Evolutionary conservation across 495 filamentous ascomycete species (phyloP).

Genomic region (Aspergillus steynii): DNA sequence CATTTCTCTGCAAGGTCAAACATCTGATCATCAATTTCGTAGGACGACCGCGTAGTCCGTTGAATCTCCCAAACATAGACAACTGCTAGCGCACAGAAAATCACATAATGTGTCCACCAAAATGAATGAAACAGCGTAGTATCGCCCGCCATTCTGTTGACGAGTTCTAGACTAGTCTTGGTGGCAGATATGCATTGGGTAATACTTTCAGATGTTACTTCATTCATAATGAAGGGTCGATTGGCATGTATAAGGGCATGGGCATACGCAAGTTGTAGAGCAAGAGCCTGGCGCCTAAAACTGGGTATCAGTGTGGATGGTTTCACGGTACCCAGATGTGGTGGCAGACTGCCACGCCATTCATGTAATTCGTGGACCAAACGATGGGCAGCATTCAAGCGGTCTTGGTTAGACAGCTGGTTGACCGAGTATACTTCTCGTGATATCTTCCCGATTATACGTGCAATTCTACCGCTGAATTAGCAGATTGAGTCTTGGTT

Average conservation of each 20-base stretch:
- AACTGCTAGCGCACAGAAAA: constrained; percentile 36
- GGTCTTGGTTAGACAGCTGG: constrained; percentile 8
- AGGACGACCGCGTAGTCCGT: constrained; percentile 8
- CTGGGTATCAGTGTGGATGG: constrained; percentile 24
- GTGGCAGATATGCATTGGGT: constrained; percentile 3
- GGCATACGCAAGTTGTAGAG: constrained; percentile 24
- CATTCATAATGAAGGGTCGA: constrained; percentile 24
- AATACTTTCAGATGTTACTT: neutral
- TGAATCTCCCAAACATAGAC: constrained; percentile 39
- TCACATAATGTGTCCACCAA: constrained; percentile 41
- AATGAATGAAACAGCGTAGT: constrained; percentile 30
- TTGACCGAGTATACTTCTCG: constrained; percentile 22
- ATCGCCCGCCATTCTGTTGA: constrained; percentile 21
- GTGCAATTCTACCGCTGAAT: constrained; percentile 12
- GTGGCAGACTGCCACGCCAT: constrained; percentile 24
- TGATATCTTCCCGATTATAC: constrained; percentile 25
- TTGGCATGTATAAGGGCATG: constrained; percentile 30
- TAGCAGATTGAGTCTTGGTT: neutral
- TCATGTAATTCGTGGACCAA: constrained; percentile 17
- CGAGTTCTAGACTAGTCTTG: constrained; percentile 11
- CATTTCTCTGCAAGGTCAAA: constrained; percentile 7
- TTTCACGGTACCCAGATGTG: constrained; percentile 20
- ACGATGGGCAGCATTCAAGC: constrained; percentile 12
- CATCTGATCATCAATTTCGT: neutral
- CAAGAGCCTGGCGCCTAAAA: constrained; percentile 23